phyloP scores from a whole-genome alignment of 805 yeast genomes.

The Ogataea populi-albae region DNA sequence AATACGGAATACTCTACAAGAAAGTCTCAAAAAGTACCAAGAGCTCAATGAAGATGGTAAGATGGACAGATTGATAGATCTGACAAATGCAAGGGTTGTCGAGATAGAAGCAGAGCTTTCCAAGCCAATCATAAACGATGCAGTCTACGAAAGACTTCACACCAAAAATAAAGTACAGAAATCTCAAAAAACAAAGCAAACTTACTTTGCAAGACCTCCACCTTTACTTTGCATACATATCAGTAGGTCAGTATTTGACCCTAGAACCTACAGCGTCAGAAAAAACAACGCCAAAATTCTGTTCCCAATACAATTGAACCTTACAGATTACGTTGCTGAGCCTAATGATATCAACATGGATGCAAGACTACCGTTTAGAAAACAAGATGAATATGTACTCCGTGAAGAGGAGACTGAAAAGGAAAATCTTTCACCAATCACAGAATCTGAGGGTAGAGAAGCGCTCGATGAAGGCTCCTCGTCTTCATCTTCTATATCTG shows the following conservation, averaged over 20 bases:
- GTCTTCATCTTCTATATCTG: constrained; percentile 1
- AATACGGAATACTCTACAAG: constrained; percentile 48
- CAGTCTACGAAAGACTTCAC: constrained; percentile 67
- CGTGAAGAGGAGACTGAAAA: constrained; percentile 19
- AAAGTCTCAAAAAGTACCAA: constrained; percentile 32
- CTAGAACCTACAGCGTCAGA: constrained; percentile 74
- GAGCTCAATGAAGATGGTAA: constrained; percentile 15
- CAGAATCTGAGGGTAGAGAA: constrained; percentile 3
- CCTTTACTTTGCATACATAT: constrained; percentile 81
- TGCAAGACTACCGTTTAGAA: constrained; percentile 73
- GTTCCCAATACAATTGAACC: constrained; percentile 67
- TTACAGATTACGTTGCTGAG: constrained; percentile 67
- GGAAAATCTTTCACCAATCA: constrained; percentile 8
- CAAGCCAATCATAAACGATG: constrained; percentile 75
- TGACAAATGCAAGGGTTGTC: constrained; percentile 44
- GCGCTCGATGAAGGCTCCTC: background rate
- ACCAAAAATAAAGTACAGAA: constrained; percentile 72
- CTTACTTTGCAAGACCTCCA: constrained; percentile 76
- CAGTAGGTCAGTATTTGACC: constrained; percentile 91
- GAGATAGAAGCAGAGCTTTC: constrained; percentile 52
- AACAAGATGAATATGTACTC: constrained; percentile 42
- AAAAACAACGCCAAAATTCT: constrained; percentile 82
- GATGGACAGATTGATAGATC: constrained; percentile 25
- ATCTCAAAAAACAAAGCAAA: constrained; percentile 81
- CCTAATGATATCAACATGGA: constrained; percentile 71